A percentile compares a stretch with the other conserved stretches of the same genome.
phyloP scores from a whole-genome alignment of 495 filamentous ascomycete species.

The Articulospora tetracladia region DNA sequence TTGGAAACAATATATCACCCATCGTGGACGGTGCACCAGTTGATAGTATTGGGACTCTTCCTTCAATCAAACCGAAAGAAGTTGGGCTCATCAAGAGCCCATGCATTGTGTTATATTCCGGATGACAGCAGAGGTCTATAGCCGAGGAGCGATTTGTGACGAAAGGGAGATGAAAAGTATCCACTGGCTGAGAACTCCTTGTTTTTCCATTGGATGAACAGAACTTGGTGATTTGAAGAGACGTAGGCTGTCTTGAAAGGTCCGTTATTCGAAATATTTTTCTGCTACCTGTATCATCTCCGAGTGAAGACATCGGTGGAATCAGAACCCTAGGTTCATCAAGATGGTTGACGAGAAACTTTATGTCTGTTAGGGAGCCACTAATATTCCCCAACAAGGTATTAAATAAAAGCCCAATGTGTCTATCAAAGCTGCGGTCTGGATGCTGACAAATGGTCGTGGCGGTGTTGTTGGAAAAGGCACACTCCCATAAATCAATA shows the following conservation, averaged over 20 bases:
- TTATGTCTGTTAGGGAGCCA: constrained; percentile 64
- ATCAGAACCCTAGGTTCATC: constrained; percentile 72
- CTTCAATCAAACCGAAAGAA: background rate
- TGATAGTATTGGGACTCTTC: constrained; percentile 35
- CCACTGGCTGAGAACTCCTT: no score
- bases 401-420: constrained; percentile 11
- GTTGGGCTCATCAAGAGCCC: background rate
- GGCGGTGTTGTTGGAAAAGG: background rate
- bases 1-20: constrained; percentile 36
- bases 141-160: background rate
- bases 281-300: background rate
- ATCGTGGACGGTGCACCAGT: constrained; percentile 32
- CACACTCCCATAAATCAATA: background rate
- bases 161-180: background rate
- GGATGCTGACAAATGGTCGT: background rate
- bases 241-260: background rate
- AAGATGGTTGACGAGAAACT: constrained; percentile 71
- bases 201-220: background rate
- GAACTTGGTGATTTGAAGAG: background rate
- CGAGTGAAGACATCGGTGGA: constrained; percentile 26
- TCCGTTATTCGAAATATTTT: background rate
- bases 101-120: background rate
- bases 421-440: background rate
- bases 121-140: background rate
- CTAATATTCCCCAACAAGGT: constrained; percentile 58